Percentiles rank a stretch among this genome's conserved stretches.
Conservation (phyloP, 2,329 filamentous ascomycete genomes). For the Monosporascus sp. region DNA sequence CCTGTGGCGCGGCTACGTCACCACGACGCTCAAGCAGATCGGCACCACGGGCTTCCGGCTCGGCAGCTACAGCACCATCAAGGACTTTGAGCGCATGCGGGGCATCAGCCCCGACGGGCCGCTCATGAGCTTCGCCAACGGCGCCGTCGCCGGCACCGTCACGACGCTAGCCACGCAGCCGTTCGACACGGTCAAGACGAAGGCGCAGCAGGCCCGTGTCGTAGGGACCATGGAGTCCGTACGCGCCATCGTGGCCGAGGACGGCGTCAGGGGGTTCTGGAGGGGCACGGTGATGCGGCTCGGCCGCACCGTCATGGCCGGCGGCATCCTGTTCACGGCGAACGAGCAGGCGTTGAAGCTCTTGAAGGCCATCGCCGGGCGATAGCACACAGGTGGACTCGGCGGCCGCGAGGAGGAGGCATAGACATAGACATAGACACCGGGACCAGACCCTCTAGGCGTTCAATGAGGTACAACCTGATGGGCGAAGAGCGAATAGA, state of each 20-base stretch:
- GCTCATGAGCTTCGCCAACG: conserved; percentile 33
- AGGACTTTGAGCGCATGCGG: conserved; percentile 36
- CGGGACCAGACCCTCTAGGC: no score
- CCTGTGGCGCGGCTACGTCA: conserved; percentile 53
- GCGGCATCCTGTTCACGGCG: conserved; percentile 27
- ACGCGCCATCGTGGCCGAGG: conserved; percentile 45
- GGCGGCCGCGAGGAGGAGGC: neutral
- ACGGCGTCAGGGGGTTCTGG: conserved; percentile 55
- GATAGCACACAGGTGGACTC: neutral
- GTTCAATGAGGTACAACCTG: no score
- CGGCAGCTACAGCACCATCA: conserved; percentile 58
- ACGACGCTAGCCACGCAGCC: conserved; percentile 50
- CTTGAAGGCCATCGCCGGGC: conserved; percentile 17
- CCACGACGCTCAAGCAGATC: conserved; percentile 58
- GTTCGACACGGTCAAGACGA: conserved; percentile 57
- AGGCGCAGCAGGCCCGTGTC: conserved; percentile 50
- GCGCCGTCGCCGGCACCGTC: conserved; percentile 31
- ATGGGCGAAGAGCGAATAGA: no score
- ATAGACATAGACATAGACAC: no score
- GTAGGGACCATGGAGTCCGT: conserved; percentile 50
- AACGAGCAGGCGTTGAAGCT: conserved; percentile 26
- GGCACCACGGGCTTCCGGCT: conserved; percentile 57
- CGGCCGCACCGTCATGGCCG: conserved; percentile 49
- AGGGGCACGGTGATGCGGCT: conserved; percentile 59
- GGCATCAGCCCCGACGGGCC: conserved; percentile 26